Evolutionary conservation across 2,329 filamentous ascomycete genomes (phyloP), one percentile per base, ranked within the genome.

Genomic region (Zasmidium citrigriseum): DNA sequence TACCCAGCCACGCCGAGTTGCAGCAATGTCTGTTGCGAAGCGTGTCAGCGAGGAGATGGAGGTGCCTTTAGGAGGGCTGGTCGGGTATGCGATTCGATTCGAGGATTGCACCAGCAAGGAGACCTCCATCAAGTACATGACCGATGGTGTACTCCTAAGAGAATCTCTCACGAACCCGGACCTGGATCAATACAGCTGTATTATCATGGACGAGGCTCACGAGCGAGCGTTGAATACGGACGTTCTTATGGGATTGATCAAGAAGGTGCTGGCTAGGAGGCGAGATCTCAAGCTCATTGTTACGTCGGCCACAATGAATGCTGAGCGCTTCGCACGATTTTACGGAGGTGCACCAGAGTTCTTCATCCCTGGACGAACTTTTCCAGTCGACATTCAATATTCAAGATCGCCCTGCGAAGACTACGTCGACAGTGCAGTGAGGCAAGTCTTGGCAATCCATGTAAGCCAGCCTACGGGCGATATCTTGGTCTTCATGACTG

Each of bases 151-250:
- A 21, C 79, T 99, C 46, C 83, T 99, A 27, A 86, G 95, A 77
- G 96, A 99, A 71, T 97, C 92, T 4, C 82, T 99, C 11, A 93
- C 92, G 59, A 93, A 98, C 74, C 86, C 89, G 5, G 93, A 99
- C 73, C 81, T 99, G 47, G 95, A 98, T 74, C 90, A 91, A 64
- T 99, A 99, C 73, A 96, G 93, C 14, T 97, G 93, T 73, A 92
- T 99, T 68, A 99, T 99, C 75, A 99, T 99, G 95, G 95, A 99
- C 72, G 95, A 99, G 78, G 96, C 95, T 3, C 95, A 99, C 82
- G 95, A 99, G 76, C 86, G 95, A 73, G 93, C 95, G 1, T 78
- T 99, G 51, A 98, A 99, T 71, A 99, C 95, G 0, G 95, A 99
- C 74, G 93, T 99, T 18, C 79, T 99, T 14, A 96, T 99, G 90